Conservation (phyloP, 306 rosid genomes). For the Corylus americana region DNA sequence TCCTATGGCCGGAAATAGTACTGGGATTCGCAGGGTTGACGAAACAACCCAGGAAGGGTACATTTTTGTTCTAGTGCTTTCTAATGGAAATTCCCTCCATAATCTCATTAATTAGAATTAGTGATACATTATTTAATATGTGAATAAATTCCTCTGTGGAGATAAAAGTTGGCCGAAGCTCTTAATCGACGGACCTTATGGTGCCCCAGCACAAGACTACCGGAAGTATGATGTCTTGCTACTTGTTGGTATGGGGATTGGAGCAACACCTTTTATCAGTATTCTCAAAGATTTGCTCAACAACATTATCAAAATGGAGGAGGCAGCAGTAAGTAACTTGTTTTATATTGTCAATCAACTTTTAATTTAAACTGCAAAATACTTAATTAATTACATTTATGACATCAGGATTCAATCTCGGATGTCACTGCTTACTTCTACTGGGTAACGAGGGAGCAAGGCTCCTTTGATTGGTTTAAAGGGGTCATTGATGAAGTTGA, state of each 20-base stretch:
- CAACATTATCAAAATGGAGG: slow-evolving; percentile 92
- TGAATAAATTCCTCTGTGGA: slow-evolving; percentile 11
- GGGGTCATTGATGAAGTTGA: slow-evolving; percentile 99
- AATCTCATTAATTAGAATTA: neutral
- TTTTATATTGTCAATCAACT: neutral
- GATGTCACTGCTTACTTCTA: slow-evolving; percentile 83
- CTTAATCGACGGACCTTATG: slow-evolving; percentile 94
- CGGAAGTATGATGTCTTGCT: slow-evolving; percentile 84
- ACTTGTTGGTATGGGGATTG: slow-evolving; percentile 96
- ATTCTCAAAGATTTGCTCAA: slow-evolving; percentile 91
- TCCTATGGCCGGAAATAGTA: slow-evolving; percentile 77
- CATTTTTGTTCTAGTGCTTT: slow-evolving; percentile 1
- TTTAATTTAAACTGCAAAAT: neutral
- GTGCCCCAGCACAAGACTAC: slow-evolving; percentile 97
- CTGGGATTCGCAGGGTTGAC: slow-evolving; percentile 95
- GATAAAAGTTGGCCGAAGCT: slow-evolving; percentile 78
- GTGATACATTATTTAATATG: neutral
- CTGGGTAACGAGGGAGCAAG: slow-evolving; percentile 99
- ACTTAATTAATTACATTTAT: neutral
- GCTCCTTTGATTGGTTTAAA: slow-evolving; percentile 99
- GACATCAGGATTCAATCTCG: slow-evolving; percentile 63
- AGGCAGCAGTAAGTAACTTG: slow-evolving; percentile 76
- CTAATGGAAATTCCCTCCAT: slow-evolving; percentile 13
- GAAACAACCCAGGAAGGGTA: slow-evolving; percentile 91
- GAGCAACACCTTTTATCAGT: slow-evolving; percentile 98